phyloP scores from a whole-genome alignment of 176 grass and related monocot genomes.

The Pontederia paniculata region DNA sequence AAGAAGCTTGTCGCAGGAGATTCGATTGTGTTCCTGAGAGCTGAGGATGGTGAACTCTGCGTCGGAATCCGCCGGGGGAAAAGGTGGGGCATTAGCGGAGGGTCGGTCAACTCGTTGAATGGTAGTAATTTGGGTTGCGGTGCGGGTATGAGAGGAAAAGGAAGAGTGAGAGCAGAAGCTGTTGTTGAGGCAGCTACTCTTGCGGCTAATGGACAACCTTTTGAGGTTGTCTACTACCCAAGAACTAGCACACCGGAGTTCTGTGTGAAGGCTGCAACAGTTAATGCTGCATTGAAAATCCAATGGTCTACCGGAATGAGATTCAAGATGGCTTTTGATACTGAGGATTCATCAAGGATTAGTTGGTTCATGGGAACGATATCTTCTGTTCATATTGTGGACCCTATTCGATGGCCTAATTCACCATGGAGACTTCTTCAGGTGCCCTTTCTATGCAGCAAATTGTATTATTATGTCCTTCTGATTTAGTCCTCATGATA shows the following conservation, averaged over 20 bases:
- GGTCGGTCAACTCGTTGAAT: conserved; percentile 11
- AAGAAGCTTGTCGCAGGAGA: conserved; percentile 76
- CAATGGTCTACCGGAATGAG: conserved; percentile 61
- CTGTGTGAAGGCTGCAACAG: conserved; percentile 41
- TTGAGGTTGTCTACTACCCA: conserved; percentile 81
- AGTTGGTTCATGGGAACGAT: conserved; percentile 96
- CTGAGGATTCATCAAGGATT: conserved; percentile 84
- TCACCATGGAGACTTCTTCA: conserved; percentile 79
- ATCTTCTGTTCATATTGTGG: conserved; percentile 40
- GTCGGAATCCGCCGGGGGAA: conserved; percentile 63
- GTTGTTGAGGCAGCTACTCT: conserved; percentile 41
- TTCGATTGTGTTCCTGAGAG: conserved; percentile 71
- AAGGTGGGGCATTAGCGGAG: conserved; percentile 27
- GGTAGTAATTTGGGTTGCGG: background rate
- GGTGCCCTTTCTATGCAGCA: conserved; percentile 28
- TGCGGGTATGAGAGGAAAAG: conserved; percentile 22
- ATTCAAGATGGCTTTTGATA: conserved; percentile 98
- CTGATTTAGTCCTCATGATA: background rate
- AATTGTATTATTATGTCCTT: background rate
- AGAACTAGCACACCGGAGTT: conserved; percentile 52
- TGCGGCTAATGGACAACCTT: conserved; percentile 43
- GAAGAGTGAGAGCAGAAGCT: conserved; percentile 40
- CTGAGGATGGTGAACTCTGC: conserved; percentile 46
- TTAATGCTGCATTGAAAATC: conserved; percentile 40
- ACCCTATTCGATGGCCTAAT: conserved; percentile 45